phyloP scores from a whole-genome alignment of 2,329 filamentous ascomycete genomes.

The Colletotrichum ledebouriae region DNA sequence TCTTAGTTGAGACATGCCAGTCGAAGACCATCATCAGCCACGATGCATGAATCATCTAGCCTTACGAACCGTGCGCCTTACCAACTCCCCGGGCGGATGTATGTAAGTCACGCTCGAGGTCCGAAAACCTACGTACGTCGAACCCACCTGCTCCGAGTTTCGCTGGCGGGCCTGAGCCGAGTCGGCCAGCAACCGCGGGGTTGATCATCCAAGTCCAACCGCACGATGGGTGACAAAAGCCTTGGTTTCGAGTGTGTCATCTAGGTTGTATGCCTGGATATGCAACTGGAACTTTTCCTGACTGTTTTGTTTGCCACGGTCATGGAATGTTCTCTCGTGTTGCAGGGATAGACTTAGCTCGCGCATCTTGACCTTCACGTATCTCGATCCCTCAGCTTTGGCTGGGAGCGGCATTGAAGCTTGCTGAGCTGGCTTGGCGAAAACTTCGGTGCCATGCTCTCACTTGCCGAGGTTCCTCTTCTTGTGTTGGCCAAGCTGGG shows the following conservation, averaged over 20 bases:
- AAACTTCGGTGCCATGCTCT: neutral
- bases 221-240: neutral
- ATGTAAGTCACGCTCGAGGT: constrained; percentile 18
- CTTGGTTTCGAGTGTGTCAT: neutral
- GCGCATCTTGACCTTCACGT: neutral
- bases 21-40: constrained; percentile 27
- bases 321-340: constrained; percentile 24
- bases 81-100: constrained; percentile 16
- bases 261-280: neutral
- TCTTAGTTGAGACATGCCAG: constrained; percentile 39
- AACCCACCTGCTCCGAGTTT: constrained; percentile 16
- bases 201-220: constrained; percentile 24
- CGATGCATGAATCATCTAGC: constrained; percentile 21
- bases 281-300: neutral
- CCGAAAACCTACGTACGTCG: constrained; percentile 9
- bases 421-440: neutral
- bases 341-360: neutral
- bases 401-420: neutral
- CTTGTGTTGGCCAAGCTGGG: constrained; percentile 1
- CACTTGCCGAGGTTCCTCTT: constrained; percentile 4
- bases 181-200: constrained; percentile 22
- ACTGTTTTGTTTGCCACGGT: constrained; percentile 12
- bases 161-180: constrained; percentile 24
- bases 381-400: constrained; percentile 4
- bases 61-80: constrained; percentile 35